Conservation (phyloP, 768 basidiomycete species). For the Auriscalpium vulgare region DNA sequence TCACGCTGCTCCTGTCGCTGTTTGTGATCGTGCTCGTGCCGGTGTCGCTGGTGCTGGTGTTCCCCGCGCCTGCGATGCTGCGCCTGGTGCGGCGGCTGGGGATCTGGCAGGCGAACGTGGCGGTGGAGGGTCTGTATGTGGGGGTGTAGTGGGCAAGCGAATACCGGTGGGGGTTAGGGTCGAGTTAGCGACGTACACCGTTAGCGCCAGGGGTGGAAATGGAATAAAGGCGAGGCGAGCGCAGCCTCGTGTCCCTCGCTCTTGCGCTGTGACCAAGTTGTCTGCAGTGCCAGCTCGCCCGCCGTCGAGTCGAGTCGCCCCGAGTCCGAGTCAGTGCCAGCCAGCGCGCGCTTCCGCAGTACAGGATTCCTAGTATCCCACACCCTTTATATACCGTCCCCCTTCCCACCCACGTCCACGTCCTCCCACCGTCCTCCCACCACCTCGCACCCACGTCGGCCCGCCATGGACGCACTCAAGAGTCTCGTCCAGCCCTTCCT, state of each 20-base stretch:
- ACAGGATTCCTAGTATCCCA: slow-evolving; percentile 12
- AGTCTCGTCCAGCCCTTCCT: slow-evolving; percentile 16
- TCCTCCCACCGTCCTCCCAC: neutral
- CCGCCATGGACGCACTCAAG: slow-evolving; percentile 15
- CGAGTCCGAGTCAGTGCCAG: slow-evolving; percentile 1
- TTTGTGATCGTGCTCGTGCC: slow-evolving; percentile 48
- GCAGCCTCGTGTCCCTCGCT: slow-evolving; percentile 4
- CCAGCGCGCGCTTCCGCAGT: slow-evolving; percentile 6
- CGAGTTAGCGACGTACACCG: neutral
- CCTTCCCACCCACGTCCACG: neutral
- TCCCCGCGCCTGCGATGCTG: slow-evolving; percentile 63
- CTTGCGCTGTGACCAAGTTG: neutral
- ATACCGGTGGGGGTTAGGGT: neutral
- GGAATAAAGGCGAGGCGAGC: neutral
- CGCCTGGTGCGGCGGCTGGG: slow-evolving; percentile 60
- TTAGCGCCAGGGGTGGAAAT: slow-evolving; percentile 8
- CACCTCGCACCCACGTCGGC: neutral
- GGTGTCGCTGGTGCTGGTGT: slow-evolving; percentile 46
- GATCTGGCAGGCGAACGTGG: slow-evolving; percentile 78
- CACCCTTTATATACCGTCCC: neutral
- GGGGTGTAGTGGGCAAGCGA: slow-evolving; percentile 10
- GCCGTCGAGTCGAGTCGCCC: neutral
- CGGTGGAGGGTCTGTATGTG: slow-evolving; percentile 59
- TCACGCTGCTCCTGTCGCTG: slow-evolving; percentile 61
- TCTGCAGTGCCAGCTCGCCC: neutral